Base-by-base conservation (phyloP, 1,284 basidiomycete genomes). In the Psilocybe mexicana region DNA sequence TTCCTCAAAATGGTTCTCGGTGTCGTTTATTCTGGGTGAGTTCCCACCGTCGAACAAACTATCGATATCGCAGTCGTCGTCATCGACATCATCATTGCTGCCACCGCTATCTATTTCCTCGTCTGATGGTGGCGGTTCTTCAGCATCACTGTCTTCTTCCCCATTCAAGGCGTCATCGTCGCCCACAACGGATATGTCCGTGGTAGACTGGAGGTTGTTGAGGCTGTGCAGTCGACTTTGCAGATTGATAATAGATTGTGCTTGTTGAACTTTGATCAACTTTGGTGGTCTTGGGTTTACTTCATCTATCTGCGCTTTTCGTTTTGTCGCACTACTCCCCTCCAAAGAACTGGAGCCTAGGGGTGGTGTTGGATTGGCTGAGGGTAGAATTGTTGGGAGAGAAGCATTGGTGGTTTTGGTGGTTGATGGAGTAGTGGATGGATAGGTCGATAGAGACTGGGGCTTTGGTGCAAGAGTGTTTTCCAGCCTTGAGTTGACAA, bases 21-120 rank as follows among this genome's bases (percentile, higher is more conserved):
- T 33, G n/a, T 48, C 46, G 30, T 48, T 35, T 24, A n/a, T 26
- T 18, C 10, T 24, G 12, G 24, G 18, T 18, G 33, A n/a, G 10
- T 25, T 35, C 18, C 47, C 56, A 43, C 18, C 18, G 18, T 50
- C 56, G 48, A 57, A 57, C 7, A 57, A 44, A 28, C 52, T 50
- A 10, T 52, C 53, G 25, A 42, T 48, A 11, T 53, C 43, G 18
- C 43, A 44, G 3, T 45, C 36, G 23, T 35, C 43, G 23, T 43
- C 18, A 33, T 54, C 47, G 8, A 2, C 6, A 10, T 50, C 45
- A 33, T 33, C 30, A 33, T 33, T 8, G 30, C 4, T 8, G 30
- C 30, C 8, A 8, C 8, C 12, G 23, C 3, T 5, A 8, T 45
- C 45, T 6, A 42, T 23, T 8, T 43, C 33, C 28, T 42, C 14